phyloP scores from a whole-genome alignment of 2,329 filamentous ascomycete genomes.

The Penicillium glabrum region DNA sequence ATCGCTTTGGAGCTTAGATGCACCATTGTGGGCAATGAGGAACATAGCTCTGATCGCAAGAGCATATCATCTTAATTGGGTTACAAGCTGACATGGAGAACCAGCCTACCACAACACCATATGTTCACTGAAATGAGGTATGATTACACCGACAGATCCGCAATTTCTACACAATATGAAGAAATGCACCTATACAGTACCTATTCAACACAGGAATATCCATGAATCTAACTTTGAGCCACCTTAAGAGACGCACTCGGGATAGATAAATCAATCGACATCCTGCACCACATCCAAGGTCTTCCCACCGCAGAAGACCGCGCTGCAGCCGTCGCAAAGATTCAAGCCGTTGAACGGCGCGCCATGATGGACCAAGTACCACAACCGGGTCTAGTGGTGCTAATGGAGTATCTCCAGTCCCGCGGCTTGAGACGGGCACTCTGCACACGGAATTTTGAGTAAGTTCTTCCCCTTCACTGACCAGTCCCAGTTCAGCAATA shows the following conservation, averaged over 20 bases:
- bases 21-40: background rate
- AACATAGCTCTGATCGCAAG: background rate
- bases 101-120: constrained; percentile 84
- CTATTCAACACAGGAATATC: background rate
- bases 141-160: background rate
- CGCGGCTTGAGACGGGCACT: constrained; percentile 73
- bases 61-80: background rate
- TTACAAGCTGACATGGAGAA: constrained; percentile 9
- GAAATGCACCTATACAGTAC: background rate
- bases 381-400: constrained; percentile 71
- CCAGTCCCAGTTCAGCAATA: background rate
- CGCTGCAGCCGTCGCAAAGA: constrained; percentile 66
- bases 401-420: constrained; percentile 80
- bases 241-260: constrained; percentile 56
- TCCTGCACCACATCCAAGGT: constrained; percentile 81
- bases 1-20: background rate
- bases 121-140: constrained; percentile 90
- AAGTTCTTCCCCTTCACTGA: constrained; percentile 13
- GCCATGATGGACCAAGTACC: constrained; percentile 80
- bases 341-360: constrained; percentile 74
- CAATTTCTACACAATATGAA: background rate
- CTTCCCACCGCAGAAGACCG: constrained; percentile 63
- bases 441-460: constrained; percentile 92
- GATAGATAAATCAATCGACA: constrained; percentile 74
- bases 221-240: background rate